Base-by-base conservation (phyloP, 2,329 filamentous ascomycete species). In the Chaetoscypha palmicola region DNA sequence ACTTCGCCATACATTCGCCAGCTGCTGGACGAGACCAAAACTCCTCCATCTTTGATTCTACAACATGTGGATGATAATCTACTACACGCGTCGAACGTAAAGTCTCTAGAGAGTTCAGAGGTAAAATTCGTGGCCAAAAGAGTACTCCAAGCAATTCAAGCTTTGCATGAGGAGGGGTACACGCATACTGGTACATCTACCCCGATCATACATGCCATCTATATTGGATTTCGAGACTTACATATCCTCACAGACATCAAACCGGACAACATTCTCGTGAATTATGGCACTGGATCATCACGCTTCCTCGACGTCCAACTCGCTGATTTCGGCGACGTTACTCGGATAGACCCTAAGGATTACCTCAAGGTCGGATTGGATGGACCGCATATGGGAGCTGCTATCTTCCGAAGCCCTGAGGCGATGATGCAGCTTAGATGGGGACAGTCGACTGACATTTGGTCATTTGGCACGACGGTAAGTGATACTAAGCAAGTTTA, bases 391-490 rank as follows among this genome's bases (percentile, higher is more conserved):
- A 63, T 67, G 8, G 65, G 64, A 45, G 55, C 64, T 24, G 50
- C 61, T 19, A 62, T 67, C 26, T 68, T 60, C 49, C 49, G 63
- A 45, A 67, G 64, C 41, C 63, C 63, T 43, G 62, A 67, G 52
- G 55, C 61, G 8, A 49, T 58, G 43, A 38, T 64, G 17, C 46
- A 58, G 28, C 43, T 62, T 31, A 55, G 50, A 37, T 67, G 63
- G 63, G 64, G 61, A 34, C 61, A 58, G 30, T 54, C 64, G 17
- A 59, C 62, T 33, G 64, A 67, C 43, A 66, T 68, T 47, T 68
- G 63, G 62, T 67, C 64, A 33, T 65, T 66, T 47, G 61, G 65
- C 31, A 50, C 62, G 36, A 60, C 60, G 49, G 62, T 62, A 53
- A 43, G 60, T 59, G 37, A 41, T 47, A 48, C 35, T 35, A 45